Base-by-base conservation (phyloP, 2,329 filamentous ascomycete genomes). In the Colletotrichum lentis region DNA sequence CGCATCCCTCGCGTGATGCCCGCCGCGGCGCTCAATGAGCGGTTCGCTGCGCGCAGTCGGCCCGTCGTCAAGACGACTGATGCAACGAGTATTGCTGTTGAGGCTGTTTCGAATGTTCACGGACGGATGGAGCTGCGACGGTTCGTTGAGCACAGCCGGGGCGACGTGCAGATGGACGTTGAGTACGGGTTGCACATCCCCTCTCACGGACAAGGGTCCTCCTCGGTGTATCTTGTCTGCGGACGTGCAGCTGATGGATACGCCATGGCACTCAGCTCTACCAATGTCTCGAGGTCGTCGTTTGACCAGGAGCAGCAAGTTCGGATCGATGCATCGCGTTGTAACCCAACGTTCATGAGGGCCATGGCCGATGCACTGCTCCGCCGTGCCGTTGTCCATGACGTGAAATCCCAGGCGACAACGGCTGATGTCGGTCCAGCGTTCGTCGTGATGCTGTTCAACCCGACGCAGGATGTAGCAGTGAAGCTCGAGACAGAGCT, bases 1-100 rank as follows among this genome's bases (percentile, higher is more conserved):
- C 49, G 49, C 12, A 52, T 52, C 22, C 24, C 22, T 20, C 49
- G 49, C 49, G 49, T 52, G 24, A 52, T 52, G 49, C 49, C 49
- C 18, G 49, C 49, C 20, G 27, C 22, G 22, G 49, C 22, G 24
- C 22, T 52, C 12, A 52, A 52, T 22, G 49, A 52, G 16, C 49
- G 49, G 1, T 52, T 52, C 18, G 12, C 49, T 3, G 49, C 49
- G 49, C 49, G 49, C 49, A 31, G 27, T 18, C 49, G 49, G 49
- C 24, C 49, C 14, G 16, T 35, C 8, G 49, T 52, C 49, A 52
- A 52, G 14, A 16, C 24, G 6, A 22, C 27, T 31, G 24, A 27
- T 18, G 49, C 3, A 35, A 31, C 24, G 2, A 16, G 27, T 22
- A 14, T 31, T 18, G 49, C 49, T 14, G 22, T 52, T 5, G 11